Conservation (phyloP, 2,329 filamentous ascomycete genomes). For the Exophiala lecanii-corni region DNA sequence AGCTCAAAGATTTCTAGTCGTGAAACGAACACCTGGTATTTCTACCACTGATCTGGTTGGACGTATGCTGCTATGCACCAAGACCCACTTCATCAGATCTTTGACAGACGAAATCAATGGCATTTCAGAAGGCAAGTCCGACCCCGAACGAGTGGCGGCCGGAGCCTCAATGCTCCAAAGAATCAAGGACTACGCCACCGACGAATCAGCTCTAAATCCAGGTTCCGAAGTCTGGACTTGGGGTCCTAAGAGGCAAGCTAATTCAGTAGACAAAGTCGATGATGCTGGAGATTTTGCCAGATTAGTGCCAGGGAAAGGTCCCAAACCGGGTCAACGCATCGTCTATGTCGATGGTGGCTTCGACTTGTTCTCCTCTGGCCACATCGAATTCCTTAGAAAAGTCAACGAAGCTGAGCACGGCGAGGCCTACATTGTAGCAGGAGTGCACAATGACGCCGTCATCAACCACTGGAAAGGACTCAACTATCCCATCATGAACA, state of each 20-base stretch:
- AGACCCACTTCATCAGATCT: conserved; percentile 84
- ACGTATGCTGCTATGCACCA: conserved; percentile 94
- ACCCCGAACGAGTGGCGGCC: conserved; percentile 59
- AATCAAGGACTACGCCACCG: conserved; percentile 81
- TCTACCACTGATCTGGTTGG: conserved; percentile 98
- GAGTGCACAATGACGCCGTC: conserved; percentile 88
- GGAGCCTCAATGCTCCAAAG: conserved; percentile 69
- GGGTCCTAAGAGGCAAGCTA: conserved; percentile 43
- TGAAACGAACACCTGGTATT: conserved; percentile 92
- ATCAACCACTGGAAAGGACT: conserved; percentile 96
- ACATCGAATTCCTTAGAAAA: conserved; percentile 86
- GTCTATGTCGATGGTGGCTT: conserved; percentile 97
- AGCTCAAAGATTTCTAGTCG: conserved; percentile 89
- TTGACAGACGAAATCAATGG: conserved; percentile 65
- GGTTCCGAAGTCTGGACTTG: conserved; percentile 85
- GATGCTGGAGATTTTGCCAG: conserved; percentile 63
- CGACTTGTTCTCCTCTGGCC: conserved; percentile 92
- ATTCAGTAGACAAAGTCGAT: conserved; percentile 39
- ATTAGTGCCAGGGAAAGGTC: conserved; percentile 66
- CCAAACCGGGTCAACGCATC: conserved; percentile 72
- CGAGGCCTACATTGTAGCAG: conserved; percentile 78
- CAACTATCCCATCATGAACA: conserved; percentile 99
- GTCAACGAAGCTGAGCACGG: conserved; percentile 64
- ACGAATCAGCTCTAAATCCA: conserved; percentile 71
- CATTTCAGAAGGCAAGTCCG: conserved; percentile 65